These are phyloP conservation scores for Trametes coccinea DNA, from an alignment of 768 basidiomycete genomes.

Conservation along the genomic window DNA sequence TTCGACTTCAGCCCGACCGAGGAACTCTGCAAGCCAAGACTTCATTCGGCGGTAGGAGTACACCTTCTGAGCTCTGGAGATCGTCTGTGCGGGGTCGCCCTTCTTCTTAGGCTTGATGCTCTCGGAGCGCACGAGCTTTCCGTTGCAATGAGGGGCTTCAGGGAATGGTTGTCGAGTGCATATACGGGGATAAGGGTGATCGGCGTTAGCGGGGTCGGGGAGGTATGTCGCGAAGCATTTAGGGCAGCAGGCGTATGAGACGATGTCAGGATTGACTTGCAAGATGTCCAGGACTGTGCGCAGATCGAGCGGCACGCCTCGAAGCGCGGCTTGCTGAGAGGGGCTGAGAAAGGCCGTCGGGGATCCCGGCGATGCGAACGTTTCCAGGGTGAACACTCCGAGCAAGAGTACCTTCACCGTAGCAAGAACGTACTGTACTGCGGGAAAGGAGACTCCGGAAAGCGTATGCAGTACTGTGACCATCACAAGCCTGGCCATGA, in stretches of 20 bases:
- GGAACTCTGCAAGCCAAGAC: constrained; percentile 7
- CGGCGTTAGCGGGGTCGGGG: not conserved
- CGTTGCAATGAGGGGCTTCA: not conserved
- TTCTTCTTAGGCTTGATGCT: not conserved
- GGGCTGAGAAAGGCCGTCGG: too few relatives aligned
- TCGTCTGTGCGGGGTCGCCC: not conserved
- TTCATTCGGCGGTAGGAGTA: not conserved
- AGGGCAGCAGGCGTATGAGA: not conserved
- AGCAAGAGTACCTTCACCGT: not conserved
- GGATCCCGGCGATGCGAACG: too few relatives aligned
- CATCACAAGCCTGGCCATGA: not conserved
- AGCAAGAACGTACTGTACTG: not conserved
- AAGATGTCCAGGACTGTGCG: not conserved
- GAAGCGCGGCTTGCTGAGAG: too few relatives aligned
- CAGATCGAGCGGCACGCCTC: not conserved
- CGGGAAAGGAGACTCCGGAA: not conserved
- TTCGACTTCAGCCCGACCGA: constrained; percentile 3
- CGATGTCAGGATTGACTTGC: not conserved
- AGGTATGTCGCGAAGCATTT: not conserved
- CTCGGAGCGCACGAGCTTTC: not conserved
- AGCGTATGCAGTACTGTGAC: not conserved
- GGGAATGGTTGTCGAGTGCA: too few relatives aligned
- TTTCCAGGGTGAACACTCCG: not conserved
- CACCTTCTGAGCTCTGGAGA: not conserved
- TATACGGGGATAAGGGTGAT: too few relatives aligned